Base-by-base conservation (phyloP, 805 yeast species). In the Jamesozyma piceae region DNA sequence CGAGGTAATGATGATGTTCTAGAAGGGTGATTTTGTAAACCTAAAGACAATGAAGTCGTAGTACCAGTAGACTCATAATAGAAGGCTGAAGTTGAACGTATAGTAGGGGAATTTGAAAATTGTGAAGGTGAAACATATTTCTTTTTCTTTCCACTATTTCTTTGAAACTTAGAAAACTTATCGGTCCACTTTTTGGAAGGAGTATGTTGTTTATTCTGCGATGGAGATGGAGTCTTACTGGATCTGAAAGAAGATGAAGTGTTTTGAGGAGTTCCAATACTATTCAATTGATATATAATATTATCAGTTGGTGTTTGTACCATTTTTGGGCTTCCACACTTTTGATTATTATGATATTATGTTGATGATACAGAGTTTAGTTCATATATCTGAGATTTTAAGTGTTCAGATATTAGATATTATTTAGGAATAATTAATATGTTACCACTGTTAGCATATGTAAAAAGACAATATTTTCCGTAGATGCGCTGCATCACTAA, bases 1-100 rank as follows among this genome's bases (percentile, higher is more conserved):
- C 57, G 51, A 17, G 64, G 64, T 18, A 59, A 46, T 10, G 64
- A 58, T 5, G 60, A 48, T 3, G 54, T 51, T 29, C 64, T 46
- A 11, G 47, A 42, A 3, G 62, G 58, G 37, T 46, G 45, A 11
- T 19, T 24, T 10, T n/a, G 8, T 3, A n/a, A 24, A 9, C 43
- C 11, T 2, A 35, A 24, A n/a, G 45, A 11, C 2, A 36, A 27
- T 18, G 50, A 43, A 4, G 48, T 39, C 2, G 6, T 29, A 14
- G 22, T 15, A 9, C 17, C 18, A 1, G 15, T 3, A 10, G 13
- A 28, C 9, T 22, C 22, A 2, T 44, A 42, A 5, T 32, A 43
- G 4, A 24, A 20, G 5, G 37, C 31, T 8, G 44, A 26, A 10
- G 37, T n/a, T 11, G 43, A 30, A 8, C 24, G 20, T 19, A 11